These are phyloP conservation scores for Teunomyces barrocoloradensis DNA, from an alignment of 805 yeast genomes.

Conservation along the genomic window DNA sequence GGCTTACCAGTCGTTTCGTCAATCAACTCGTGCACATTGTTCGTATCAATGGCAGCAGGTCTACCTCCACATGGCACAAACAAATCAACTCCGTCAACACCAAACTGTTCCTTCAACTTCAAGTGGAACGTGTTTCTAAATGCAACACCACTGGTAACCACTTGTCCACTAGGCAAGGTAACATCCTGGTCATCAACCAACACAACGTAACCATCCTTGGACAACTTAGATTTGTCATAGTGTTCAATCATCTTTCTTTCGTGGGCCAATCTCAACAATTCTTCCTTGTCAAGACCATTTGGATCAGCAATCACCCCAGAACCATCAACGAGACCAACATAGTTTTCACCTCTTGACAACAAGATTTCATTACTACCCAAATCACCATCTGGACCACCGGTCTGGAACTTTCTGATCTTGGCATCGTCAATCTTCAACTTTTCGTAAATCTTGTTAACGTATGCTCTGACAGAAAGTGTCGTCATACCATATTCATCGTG, in stretches of 20 bases:
- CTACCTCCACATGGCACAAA: slow-evolving; percentile 99
- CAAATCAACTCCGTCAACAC: slow-evolving; percentile 61
- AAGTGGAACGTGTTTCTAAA: slow-evolving; percentile 92
- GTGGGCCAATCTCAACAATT: slow-evolving; percentile 74
- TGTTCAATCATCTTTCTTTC: slow-evolving; percentile 70
- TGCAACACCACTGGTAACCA: slow-evolving; percentile 77
- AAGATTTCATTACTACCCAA: slow-evolving; percentile 93
- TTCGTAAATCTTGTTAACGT: slow-evolving; percentile 82
- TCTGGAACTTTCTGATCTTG: slow-evolving; percentile 76
- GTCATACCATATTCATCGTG: slow-evolving; percentile 99
- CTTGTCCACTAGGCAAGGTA: slow-evolving; percentile 70
- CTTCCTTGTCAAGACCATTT: slow-evolving; percentile 77
- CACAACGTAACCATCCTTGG: slow-evolving; percentile 75
- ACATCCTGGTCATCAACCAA: slow-evolving; percentile 82
- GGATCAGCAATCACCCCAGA: slow-evolving; percentile 95
- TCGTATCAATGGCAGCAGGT: slow-evolving; percentile 91
- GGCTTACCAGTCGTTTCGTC: slow-evolving; percentile 74
- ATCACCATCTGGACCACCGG: slow-evolving; percentile 99
- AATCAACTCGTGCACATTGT: slow-evolving; percentile 70
- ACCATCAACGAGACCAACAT: slow-evolving; percentile 91
- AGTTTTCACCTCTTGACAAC: slow-evolving; percentile 76
- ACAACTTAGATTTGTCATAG: slow-evolving; percentile 65
- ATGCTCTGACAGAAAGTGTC: slow-evolving; percentile 88
- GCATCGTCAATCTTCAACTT: slow-evolving; percentile 62
- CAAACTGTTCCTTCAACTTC: slow-evolving; percentile 60